Evolutionary conservation across 805 yeast species (phyloP).

Genomic region (Saccharomyces cerevisiae): DNA sequence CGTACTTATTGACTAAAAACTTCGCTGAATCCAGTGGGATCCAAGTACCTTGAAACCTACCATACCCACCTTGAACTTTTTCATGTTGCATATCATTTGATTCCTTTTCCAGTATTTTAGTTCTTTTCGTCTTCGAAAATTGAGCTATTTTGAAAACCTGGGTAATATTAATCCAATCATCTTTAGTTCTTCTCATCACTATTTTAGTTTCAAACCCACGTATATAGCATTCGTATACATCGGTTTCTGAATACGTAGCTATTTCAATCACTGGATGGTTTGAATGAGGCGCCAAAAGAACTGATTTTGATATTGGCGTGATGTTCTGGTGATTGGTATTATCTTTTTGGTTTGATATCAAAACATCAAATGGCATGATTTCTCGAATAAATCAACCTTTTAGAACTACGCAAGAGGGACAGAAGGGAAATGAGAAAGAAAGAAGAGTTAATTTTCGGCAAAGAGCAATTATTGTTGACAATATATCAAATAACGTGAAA

Average conservation of each 20-base stretch:
- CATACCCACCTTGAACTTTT: conserved; percentile 80
- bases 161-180: conserved; percentile 90
- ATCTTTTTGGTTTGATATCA: background rate
- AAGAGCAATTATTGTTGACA: background rate
- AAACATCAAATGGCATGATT: background rate
- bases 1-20: conserved; percentile 45
- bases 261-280: conserved; percentile 26
- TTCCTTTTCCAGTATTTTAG: conserved; percentile 67
- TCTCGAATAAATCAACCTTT: background rate
- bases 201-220: conserved; percentile 36
- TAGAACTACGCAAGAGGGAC: background rate
- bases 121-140: conserved; percentile 70
- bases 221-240: conserved; percentile 55
- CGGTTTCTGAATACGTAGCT: conserved; percentile 44
- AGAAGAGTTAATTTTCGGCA: background rate
- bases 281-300: background rate
- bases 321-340: background rate
- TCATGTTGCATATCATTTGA: conserved; percentile 65
- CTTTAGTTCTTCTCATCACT: conserved; percentile 77
- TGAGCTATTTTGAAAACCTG: conserved; percentile 73
- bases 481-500: background rate
- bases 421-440: background rate
- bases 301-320: background rate
- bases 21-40: conserved; percentile 62
- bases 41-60: conserved; percentile 83